Conservation (phyloP, 2,329 filamentous ascomycete species). For the Aspergillus transmontanensis region DNA sequence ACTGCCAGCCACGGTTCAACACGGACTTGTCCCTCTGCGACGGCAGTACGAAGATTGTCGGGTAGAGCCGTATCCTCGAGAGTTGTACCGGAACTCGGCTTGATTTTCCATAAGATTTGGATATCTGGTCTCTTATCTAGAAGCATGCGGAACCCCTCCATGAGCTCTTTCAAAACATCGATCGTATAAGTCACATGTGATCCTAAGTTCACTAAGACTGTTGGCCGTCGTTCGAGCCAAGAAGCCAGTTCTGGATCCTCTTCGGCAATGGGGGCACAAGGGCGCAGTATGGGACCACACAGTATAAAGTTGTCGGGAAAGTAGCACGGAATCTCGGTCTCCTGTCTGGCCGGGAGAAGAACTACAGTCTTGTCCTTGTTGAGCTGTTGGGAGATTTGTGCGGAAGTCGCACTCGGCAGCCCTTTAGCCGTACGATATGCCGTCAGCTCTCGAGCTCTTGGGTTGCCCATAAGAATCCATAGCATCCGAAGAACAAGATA, state of each 20-base stretch:
- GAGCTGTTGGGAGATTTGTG: neutral
- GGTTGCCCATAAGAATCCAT: slow-evolving; percentile 19
- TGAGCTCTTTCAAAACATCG: slow-evolving; percentile 40
- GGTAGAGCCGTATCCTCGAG: slow-evolving; percentile 13
- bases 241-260: slow-evolving; percentile 39
- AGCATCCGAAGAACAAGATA: slow-evolving; percentile 36
- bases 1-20: slow-evolving; percentile 46
- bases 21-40: slow-evolving; percentile 36
- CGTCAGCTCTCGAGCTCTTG: slow-evolving; percentile 23
- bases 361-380: slow-evolving; percentile 5
- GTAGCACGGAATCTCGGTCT: slow-evolving; percentile 39
- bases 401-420: slow-evolving; percentile 22
- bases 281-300: slow-evolving; percentile 49
- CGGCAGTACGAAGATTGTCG: slow-evolving; percentile 24
- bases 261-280: slow-evolving; percentile 30
- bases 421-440: slow-evolving; percentile 27
- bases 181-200: slow-evolving; percentile 32
- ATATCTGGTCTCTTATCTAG: slow-evolving; percentile 33
- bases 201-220: slow-evolving; percentile 50
- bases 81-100: neutral
- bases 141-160: slow-evolving; percentile 36
- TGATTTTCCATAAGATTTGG: slow-evolving; percentile 41
- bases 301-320: slow-evolving; percentile 37
- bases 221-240: slow-evolving; percentile 46
- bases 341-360: slow-evolving; percentile 24